phyloP scores from a whole-genome alignment of 2,329 filamentous ascomycete genomes.

The Beauveria rudraprayagi region DNA sequence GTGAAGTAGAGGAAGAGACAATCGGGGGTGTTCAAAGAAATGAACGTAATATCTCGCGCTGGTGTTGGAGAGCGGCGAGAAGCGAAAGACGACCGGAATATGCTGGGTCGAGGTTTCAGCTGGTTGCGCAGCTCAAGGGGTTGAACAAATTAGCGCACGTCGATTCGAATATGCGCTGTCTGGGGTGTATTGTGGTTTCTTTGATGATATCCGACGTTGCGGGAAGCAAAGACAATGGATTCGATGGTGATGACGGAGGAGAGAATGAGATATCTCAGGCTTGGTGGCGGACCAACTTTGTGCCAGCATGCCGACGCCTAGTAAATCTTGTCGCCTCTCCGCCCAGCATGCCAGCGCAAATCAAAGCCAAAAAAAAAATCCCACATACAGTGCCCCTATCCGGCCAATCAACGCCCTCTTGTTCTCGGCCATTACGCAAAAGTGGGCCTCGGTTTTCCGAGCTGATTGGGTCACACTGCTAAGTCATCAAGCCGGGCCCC shows the following conservation, averaged over 20 bases:
- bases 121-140: constrained; percentile 8
- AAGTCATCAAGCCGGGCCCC: neutral
- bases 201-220: neutral
- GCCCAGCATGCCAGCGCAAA: neutral
- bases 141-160: constrained; percentile 3
- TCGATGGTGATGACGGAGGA: neutral
- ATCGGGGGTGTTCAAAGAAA: constrained; percentile 9
- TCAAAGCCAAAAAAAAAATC: constrained; percentile 12
- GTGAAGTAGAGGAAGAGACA: neutral
- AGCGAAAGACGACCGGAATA: constrained; percentile 9
- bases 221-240: neutral
- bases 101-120: constrained; percentile 1
- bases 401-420: constrained; percentile 23
- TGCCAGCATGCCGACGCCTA: neutral
- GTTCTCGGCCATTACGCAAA: constrained; percentile 17
- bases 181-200: neutral
- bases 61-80: constrained; percentile 10
- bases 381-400: neutral
- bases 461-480: constrained; percentile 6
- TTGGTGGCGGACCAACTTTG: constrained; percentile 3
- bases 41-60: neutral
- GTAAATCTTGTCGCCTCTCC: constrained; percentile 3
- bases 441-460: constrained; percentile 11
- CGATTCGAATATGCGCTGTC: neutral
- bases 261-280: neutral